These are phyloP conservation scores for Diutina sp. DNA, from an alignment of 1,139 yeast species.

Conservation along the genomic window DNA sequence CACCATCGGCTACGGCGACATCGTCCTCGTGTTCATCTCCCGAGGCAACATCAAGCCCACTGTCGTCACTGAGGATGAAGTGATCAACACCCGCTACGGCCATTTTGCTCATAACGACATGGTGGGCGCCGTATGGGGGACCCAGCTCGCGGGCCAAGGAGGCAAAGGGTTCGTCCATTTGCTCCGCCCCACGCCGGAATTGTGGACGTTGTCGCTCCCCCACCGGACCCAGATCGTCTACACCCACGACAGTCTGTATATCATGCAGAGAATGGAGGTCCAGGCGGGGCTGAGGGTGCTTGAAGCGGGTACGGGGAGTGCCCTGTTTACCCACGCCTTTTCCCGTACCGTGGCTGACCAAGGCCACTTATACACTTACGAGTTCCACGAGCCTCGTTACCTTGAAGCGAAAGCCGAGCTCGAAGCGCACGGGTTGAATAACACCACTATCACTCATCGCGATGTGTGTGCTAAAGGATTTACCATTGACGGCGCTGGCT, in stretches of 20 bases:
- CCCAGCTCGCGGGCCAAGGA: constrained; percentile 69
- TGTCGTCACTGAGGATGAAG: constrained; percentile 42
- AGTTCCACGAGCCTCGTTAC: constrained; percentile 80
- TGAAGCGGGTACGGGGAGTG: constrained; percentile 98
- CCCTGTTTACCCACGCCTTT: constrained; percentile 87
- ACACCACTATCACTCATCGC: constrained; percentile 61
- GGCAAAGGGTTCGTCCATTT: constrained; percentile 84
- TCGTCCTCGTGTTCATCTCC: constrained; percentile 76
- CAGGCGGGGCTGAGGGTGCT: constrained; percentile 67
- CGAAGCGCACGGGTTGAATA: constrained; percentile 50
- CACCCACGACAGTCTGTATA: constrained; percentile 89
- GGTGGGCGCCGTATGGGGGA: constrained; percentile 75
- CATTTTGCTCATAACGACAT: constrained; percentile 70
- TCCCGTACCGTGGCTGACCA: constrained; percentile 60
- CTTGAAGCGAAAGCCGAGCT: constrained; percentile 72
- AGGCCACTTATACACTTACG: constrained; percentile 54
- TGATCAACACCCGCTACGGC: constrained; percentile 79
- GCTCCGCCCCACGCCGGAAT: constrained; percentile 84
- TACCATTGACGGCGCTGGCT: constrained; percentile 34
- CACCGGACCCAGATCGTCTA: constrained; percentile 97
- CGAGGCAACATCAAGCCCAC: constrained; percentile 73
- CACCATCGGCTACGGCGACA: constrained; percentile 66
- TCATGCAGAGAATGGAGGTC: constrained; percentile 68
- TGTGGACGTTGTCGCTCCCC: constrained; percentile 90
- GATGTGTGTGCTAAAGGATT: constrained; percentile 91